Conservation (phyloP, 371 early-diverging fungal genomes). For the Actinomucor elegans region DNA sequence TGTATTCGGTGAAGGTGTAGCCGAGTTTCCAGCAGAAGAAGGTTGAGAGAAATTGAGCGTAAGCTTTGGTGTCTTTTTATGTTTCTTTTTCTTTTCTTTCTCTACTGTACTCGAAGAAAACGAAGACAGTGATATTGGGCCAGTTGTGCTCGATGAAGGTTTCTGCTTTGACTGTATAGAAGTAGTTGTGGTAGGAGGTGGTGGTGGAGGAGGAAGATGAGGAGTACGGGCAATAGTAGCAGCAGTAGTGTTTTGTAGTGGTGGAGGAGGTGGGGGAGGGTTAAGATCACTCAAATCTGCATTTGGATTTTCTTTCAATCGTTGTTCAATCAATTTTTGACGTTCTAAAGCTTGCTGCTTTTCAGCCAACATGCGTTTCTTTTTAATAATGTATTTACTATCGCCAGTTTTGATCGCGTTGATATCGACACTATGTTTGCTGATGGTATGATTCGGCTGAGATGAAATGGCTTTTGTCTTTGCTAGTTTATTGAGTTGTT, state of each 20-base stretch:
- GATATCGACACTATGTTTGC: slow-evolving; percentile 19
- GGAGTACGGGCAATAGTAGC: background rate
- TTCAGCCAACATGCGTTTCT: slow-evolving; percentile 15
- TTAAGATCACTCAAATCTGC: background rate
- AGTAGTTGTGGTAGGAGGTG: background rate
- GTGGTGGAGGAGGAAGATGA: background rate
- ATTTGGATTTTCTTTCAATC: slow-evolving; percentile 1
- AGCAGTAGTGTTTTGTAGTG: background rate
- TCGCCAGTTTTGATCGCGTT: slow-evolving; percentile 19
- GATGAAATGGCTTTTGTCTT: background rate
- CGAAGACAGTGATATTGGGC: slow-evolving; percentile 8
- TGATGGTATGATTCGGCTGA: slow-evolving; percentile 9
- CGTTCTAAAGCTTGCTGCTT: slow-evolving; percentile 8
- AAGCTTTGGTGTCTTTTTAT: slow-evolving; percentile 22
- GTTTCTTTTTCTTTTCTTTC: slow-evolving; percentile 29
- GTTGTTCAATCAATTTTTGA: slow-evolving; percentile 7
- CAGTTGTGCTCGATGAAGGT: background rate
- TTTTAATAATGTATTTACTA: slow-evolving; percentile 25
- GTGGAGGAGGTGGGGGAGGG: background rate
- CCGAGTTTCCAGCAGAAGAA: background rate
- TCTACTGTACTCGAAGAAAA: slow-evolving; percentile 3
- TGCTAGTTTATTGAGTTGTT: slow-evolving; percentile 4
- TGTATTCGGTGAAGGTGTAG: slow-evolving; percentile 25
- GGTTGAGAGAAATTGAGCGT: slow-evolving; percentile 30
- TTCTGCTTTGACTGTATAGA: background rate